Base-by-base conservation (phyloP, 2,329 filamentous ascomycete species). In the Alternaria burnsii region DNA sequence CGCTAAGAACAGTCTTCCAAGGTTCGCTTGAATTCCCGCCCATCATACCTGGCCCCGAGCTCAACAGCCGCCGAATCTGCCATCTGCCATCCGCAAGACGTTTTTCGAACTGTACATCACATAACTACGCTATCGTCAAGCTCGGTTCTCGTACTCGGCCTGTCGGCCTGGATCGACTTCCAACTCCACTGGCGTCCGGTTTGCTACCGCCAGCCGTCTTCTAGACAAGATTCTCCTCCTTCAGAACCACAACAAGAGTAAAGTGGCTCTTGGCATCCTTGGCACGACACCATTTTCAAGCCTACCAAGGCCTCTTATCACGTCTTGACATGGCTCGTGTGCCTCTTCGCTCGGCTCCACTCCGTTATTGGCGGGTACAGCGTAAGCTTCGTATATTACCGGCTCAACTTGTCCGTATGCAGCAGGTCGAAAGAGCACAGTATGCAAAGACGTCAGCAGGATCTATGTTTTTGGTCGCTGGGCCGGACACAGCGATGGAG, bases 261-360 rank as follows among this genome's bases (percentile, higher is more conserved):
- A 59, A 63, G 62, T 53, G 63, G 50, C 55, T 28, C 66, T 67
- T 66, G 61, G 63, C 63, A 52, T 16, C 12, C 54, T 56, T 56
- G 44, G 54, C 54, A 50, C 14, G n/a, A 32, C 34, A 16, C 52
- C 55, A 38, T 22, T 30, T 40, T 26, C 54, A 69, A 71, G 68
- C 62, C 52, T 62, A 67, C 69, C 69, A 71, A 71, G 69, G 42
- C 50, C 40, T 62, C 69, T 71, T 71, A 71, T 69, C 69, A 69
- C 59, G 65, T 66, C 69, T 71, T 71, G 59, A 67, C 67, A 68
- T 64, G 63, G 47, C 58, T 54, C 43, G 55, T 61, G 56, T 57
- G 58, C 52, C 59, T 52, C 63, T 68, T 65, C 61, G 53, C 46
- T 62, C 53, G 41, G 34, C 24, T 44, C 36, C 36, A 41, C 36